phyloP scores from a whole-genome alignment of 257 asterid species.

The Fraxinus americana region DNA sequence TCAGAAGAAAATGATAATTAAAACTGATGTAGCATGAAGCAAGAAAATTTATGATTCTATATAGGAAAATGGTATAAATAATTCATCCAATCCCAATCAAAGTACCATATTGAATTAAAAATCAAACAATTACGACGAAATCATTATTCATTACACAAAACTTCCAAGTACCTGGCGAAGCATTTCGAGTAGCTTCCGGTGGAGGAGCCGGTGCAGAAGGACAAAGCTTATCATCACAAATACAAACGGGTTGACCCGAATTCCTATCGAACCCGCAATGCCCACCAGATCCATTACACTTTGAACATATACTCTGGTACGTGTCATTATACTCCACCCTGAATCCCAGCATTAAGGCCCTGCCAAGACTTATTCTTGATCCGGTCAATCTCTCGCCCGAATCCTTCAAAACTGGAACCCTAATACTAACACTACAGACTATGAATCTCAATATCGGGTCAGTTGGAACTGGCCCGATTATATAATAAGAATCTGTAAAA shows the following conservation, averaged over 20 bases:
- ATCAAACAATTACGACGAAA: no score
- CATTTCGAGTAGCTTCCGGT: slow-evolving; percentile 7
- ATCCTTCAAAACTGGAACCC: slow-evolving; percentile 24
- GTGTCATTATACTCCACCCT: slow-evolving; percentile 32
- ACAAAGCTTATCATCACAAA: slow-evolving; percentile 34
- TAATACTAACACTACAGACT: slow-evolving; percentile 18
- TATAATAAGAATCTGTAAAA: slow-evolving; percentile 19
- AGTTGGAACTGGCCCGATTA: slow-evolving; percentile 27
- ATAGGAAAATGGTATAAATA: no score
- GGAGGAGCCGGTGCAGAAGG: slow-evolving; percentile 14
- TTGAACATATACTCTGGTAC: slow-evolving; percentile 19
- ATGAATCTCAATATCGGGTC: slow-evolving; percentile 26
- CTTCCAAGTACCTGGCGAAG: no score
- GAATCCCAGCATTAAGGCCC: slow-evolving; percentile 37
- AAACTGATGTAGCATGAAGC: no score
- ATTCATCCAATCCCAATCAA: no score
- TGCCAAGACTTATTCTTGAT: slow-evolving; percentile 17
- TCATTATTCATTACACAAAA: no score
- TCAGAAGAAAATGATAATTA: no score
- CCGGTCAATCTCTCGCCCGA: slow-evolving; percentile 21
- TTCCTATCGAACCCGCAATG: slow-evolving; percentile 34
- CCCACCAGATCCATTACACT: slow-evolving; percentile 30
- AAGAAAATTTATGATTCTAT: no score
- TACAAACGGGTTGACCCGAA: slow-evolving; percentile 26
- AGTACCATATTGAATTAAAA: no score